Conservation (phyloP, 2,329 filamentous ascomycete species). For the Ceratocystis diversiconidia region DNA sequence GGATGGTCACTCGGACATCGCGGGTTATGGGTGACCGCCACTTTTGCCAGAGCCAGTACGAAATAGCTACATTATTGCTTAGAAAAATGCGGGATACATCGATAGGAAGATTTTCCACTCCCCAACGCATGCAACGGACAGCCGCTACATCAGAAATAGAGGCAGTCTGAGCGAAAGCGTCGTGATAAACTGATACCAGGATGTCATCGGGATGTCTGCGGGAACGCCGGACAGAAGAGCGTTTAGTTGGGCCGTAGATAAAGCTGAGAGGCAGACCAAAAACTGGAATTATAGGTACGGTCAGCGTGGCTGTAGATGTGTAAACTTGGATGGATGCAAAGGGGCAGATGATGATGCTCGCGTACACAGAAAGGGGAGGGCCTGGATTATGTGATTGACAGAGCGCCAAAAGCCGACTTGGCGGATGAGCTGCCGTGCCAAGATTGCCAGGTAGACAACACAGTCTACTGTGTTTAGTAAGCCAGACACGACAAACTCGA, state of each 20-base stretch:
- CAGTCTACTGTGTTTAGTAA: neutral
- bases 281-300: constrained; percentile 14
- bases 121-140: constrained; percentile 63
- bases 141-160: constrained; percentile 64
- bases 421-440: constrained; percentile 14
- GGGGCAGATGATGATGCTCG: neutral
- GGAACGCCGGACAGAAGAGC: constrained; percentile 12
- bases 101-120: constrained; percentile 57
- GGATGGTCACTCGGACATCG: constrained; percentile 49
- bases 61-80: constrained; percentile 55
- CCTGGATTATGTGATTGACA: constrained; percentile 21
- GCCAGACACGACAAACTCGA: neutral
- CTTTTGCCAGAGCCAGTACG: constrained; percentile 64
- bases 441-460: constrained; percentile 10
- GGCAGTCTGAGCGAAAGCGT: constrained; percentile 49
- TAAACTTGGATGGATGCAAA: neutral
- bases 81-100: constrained; percentile 63
- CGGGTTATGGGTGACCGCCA: constrained; percentile 31
- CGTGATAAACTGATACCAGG: constrained; percentile 22
- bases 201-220: constrained; percentile 14
- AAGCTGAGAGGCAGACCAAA: constrained; percentile 12
- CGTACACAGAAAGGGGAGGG: constrained; percentile 57
- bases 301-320: neutral
- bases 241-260: constrained; percentile 6
- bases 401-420: constrained; percentile 12